Evolutionary conservation across 768 basidiomycete species (phyloP), one percentile per base, ranked within the genome.

Genomic region (Amanita phalloides): DNA sequence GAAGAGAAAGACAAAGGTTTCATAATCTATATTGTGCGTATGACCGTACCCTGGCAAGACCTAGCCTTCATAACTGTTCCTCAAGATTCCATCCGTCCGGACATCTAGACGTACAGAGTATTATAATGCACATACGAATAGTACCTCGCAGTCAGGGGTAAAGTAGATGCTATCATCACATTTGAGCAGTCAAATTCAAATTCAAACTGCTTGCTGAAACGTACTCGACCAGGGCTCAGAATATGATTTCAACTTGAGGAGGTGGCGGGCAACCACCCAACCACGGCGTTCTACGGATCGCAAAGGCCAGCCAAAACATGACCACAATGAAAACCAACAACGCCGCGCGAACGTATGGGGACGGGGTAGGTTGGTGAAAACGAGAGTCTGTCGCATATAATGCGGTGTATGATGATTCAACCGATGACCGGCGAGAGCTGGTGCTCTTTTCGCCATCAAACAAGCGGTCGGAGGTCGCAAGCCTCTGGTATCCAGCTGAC

Each of bases 341-440:
- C 4, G 70, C 68, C 7, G 69, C 66, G 39, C 80, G 73, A 56
- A 77, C 77, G 71, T 72, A 79, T 38, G 66, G 63, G 3, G 77
- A 67, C 6, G 78, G 77, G 14, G 74, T 66, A 1, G 71, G 74
- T n/a, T 68, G 67, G 55, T 73, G 68, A 63, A 80, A 80, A 42
- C 74, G 71, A 1, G 72, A 66, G 59, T 76, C 74, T 23, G 61
- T 61, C 20, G 56, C 55, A 30, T 66, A 62, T 10, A 64, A 57
- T 23, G 61, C 58, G 4, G 57, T 54, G 20, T 13, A 20, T 3
- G 20, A 2, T 2, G 10, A 8, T 9, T 49, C 21, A 20, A 39
- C 10, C 14, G 49, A 42, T 13, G 38, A 33, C 23, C 20, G 14
- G 10, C 17, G 21, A 1, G 45, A 6, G 8, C 33, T 33, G 33